Evolutionary conservation across 1,284 basidiomycete genomes (phyloP).

Genomic region (Trichosporon coremiiforme): DNA sequence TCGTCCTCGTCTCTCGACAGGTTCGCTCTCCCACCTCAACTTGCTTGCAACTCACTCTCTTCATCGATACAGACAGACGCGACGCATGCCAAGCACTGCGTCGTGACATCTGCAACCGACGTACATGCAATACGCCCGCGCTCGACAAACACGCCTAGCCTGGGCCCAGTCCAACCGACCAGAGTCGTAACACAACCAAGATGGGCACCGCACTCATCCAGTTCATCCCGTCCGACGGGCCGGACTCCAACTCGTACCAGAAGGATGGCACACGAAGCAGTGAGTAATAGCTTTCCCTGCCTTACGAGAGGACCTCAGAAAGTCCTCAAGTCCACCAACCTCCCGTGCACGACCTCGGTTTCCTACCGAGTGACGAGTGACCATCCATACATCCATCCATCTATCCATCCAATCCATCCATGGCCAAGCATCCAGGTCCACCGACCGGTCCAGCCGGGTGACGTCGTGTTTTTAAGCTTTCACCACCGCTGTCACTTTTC

Average conservation of each 20-base stretch:
- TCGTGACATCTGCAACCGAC: background rate
- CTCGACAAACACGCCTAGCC: background rate
- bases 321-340: background rate
- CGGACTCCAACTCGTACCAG: slow-evolving; percentile 16
- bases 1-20: too few species aligned
- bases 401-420: too few species aligned
- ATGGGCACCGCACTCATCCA: slow-evolving; percentile 15
- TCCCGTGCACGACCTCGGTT: too few species aligned
- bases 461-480: slow-evolving; percentile 17
- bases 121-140: background rate
- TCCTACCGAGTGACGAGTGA: background rate
- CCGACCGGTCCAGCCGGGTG: background rate
- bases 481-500: slow-evolving; percentile 9
- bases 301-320: background rate
- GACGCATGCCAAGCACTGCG: background rate
- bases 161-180: slow-evolving; percentile 6
- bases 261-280: slow-evolving; percentile 11
- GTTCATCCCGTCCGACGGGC: slow-evolving; percentile 18
- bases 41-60: background rate
- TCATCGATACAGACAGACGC: background rate
- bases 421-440: background rate
- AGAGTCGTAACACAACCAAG: slow-evolving; percentile 4
- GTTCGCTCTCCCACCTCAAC: background rate
- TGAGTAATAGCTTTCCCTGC: too few species aligned
- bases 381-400: background rate